Evolutionary conservation across 2,329 filamentous ascomycete species (phyloP).

Genomic region (Ophiocordyceps australis): DNA sequence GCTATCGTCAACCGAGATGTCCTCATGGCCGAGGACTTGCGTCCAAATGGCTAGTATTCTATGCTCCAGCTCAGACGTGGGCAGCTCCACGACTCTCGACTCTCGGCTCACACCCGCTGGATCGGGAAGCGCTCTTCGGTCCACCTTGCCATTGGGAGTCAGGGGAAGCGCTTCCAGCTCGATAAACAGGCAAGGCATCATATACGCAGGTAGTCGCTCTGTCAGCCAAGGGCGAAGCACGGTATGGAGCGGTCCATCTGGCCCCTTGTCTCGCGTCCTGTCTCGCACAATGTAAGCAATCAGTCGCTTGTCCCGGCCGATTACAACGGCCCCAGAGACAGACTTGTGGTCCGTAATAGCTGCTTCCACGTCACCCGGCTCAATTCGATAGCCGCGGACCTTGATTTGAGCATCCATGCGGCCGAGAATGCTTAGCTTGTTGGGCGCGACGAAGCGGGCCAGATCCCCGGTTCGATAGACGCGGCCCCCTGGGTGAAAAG

Average conservation of each 20-base stretch:
- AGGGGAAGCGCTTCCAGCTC: constrained; percentile 37
- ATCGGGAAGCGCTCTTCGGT: constrained; percentile 56
- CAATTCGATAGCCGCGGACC: constrained; percentile 88
- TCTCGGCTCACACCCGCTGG: no score
- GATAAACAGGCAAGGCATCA: constrained; percentile 16
- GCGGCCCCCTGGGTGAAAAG: constrained; percentile 77
- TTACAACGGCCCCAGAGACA: constrained; percentile 23
- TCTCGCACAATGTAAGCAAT: constrained; percentile 4
- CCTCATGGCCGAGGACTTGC: constrained; percentile 4
- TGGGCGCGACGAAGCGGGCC: constrained; percentile 51
- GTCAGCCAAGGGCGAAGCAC: constrained; percentile 49
- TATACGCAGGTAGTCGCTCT: constrained; percentile 26
- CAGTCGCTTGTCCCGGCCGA: constrained; percentile 3
- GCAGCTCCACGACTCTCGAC: no score
- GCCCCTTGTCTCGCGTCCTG: not conserved
- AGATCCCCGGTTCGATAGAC: constrained; percentile 81
- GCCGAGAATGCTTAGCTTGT: constrained; percentile 62
- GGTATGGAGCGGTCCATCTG: constrained; percentile 20
- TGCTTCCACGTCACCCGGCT: constrained; percentile 80
- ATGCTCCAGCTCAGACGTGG: constrained; percentile 3
- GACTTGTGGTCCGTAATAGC: constrained; percentile 31
- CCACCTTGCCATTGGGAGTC: constrained; percentile 65
- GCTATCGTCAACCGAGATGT: constrained; percentile 4
- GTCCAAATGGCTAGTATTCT: constrained; percentile 4
- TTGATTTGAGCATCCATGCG: constrained; percentile 83